These are phyloP conservation scores for Phytophthora fragariaefolia DNA, from an alignment of 352 stramenopile species.

Conservation along the genomic window DNA sequence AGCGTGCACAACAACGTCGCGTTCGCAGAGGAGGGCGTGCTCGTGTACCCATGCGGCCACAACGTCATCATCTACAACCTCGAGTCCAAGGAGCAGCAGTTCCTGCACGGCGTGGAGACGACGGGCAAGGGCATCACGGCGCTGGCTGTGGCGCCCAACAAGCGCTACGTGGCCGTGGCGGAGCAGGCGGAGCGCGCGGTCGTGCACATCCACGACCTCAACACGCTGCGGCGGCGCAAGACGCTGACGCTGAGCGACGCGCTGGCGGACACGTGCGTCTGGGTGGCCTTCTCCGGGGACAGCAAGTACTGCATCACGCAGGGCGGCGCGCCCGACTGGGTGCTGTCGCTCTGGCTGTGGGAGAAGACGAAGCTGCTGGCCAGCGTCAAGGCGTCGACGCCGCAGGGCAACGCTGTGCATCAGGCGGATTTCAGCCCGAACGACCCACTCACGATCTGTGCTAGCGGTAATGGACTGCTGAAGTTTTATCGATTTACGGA, in stretches of 20 bases:
- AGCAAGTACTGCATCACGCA: slow-evolving; percentile 92
- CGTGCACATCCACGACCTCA: slow-evolving; percentile 92
- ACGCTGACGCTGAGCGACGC: slow-evolving; percentile 83
- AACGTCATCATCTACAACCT: slow-evolving; percentile 91
- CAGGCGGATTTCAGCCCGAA: slow-evolving; percentile 91
- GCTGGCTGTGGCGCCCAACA: slow-evolving; percentile 81
- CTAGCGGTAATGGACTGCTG: slow-evolving; percentile 88
- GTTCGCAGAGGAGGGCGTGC: slow-evolving; percentile 86
- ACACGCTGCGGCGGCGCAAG: slow-evolving; percentile 86
- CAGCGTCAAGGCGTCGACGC: slow-evolving; percentile 74
- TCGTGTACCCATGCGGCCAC: slow-evolving; percentile 90
- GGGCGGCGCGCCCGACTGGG: slow-evolving; percentile 90
- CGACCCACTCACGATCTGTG: slow-evolving; percentile 86
- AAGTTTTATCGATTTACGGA: slow-evolving; percentile 92
- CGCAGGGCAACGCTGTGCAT: slow-evolving; percentile 74
- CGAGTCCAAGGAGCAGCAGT: slow-evolving; percentile 91
- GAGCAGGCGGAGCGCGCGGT: slow-evolving; percentile 84
- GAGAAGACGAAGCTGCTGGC: slow-evolving; percentile 93
- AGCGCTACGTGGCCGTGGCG: slow-evolving; percentile 89
- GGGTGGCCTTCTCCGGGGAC: slow-evolving; percentile 91
- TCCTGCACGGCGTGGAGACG: slow-evolving; percentile 87
- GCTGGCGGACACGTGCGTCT: slow-evolving; percentile 77
- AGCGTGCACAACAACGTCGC: slow-evolving; percentile 83
- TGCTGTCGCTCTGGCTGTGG: slow-evolving; percentile 91
- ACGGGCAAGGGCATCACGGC: slow-evolving; percentile 86